phyloP scores from a whole-genome alignment of 768 basidiomycete species.

The Lactarius evosmus region DNA sequence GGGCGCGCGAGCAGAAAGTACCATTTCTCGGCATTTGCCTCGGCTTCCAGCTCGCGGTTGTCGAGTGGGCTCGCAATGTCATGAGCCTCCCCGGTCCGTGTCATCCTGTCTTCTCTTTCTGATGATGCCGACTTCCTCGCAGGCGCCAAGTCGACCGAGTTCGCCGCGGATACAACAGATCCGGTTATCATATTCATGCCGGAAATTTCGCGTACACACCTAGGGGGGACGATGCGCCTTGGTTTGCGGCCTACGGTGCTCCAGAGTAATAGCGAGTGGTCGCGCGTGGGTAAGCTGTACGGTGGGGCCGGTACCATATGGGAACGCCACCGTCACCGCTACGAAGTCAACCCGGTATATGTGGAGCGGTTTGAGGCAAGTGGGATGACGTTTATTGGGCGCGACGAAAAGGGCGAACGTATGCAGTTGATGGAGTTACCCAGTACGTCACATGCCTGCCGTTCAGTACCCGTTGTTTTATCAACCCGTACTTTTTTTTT shows the following conservation, averaged over 20 bases:
- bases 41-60: slow-evolving; percentile 94
- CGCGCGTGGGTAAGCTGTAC: slow-evolving; percentile 73
- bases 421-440: slow-evolving; percentile 94
- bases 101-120: background rate
- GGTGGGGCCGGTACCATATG: slow-evolving; percentile 79
- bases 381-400: slow-evolving; percentile 79
- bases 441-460: slow-evolving; percentile 46
- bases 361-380: slow-evolving; percentile 67
- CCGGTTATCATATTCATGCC: slow-evolving; percentile 97
- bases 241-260: slow-evolving; percentile 96
- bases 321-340: slow-evolving; percentile 95
- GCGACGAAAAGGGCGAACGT: slow-evolving; percentile 92
- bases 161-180: slow-evolving; percentile 55
- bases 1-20: slow-evolving; percentile 90
- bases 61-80: slow-evolving; percentile 91
- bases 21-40: slow-evolving; percentile 97
- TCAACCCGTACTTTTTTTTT: background rate
- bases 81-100: slow-evolving; percentile 61
- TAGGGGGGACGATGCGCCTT: slow-evolving; percentile 99
- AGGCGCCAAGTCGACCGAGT: slow-evolving; percentile 88
- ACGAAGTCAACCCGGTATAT: slow-evolving; percentile 91
- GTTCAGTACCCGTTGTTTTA: slow-evolving; percentile 3
- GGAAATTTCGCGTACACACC: slow-evolving; percentile 94
- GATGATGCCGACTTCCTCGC: slow-evolving; percentile 22
- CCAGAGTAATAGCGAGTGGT: slow-evolving; percentile 68